Percentiles rank a stretch among this genome's conserved stretches.
Conservation (phyloP, 495 filamentous ascomycete genomes). For the Jackrogersella minutella region DNA sequence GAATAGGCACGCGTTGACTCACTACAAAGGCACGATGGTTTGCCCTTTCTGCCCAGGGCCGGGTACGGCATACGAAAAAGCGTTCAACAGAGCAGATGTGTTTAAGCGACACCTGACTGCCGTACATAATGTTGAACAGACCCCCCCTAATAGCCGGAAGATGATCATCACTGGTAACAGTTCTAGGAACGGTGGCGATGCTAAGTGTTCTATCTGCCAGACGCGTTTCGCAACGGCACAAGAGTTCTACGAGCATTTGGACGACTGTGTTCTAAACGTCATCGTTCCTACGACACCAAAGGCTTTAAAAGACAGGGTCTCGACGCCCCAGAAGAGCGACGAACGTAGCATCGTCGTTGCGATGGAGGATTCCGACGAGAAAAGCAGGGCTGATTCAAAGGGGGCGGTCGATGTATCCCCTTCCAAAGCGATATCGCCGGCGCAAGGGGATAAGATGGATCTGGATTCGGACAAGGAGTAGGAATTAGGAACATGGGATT, state of each 20-base stretch:
- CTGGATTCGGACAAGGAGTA: slow-evolving; percentile 41
- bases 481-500: slow-evolving; percentile 9
- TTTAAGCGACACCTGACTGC: slow-evolving; percentile 98
- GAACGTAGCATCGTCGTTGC: slow-evolving; percentile 64
- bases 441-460: slow-evolving; percentile 37
- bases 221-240: slow-evolving; percentile 89
- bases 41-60: slow-evolving; percentile 97
- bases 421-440: slow-evolving; percentile 7
- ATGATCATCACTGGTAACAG: slow-evolving; percentile 68
- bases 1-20: slow-evolving; percentile 94
- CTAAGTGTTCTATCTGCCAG: slow-evolving; percentile 96
- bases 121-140: slow-evolving; percentile 95
- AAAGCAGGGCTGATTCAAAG: slow-evolving; percentile 53
- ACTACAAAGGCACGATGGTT: slow-evolving; percentile 99
- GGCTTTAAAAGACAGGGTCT: slow-evolving; percentile 64
- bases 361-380: slow-evolving; percentile 63
- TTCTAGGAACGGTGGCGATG: slow-evolving; percentile 71
- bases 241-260: slow-evolving; percentile 98
- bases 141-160: slow-evolving; percentile 93
- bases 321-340: slow-evolving; percentile 57
- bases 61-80: slow-evolving; percentile 94
- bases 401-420: slow-evolving; percentile 6
- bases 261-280: slow-evolving; percentile 95
- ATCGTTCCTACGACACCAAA: slow-evolving; percentile 87
- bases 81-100: slow-evolving; percentile 97